Evolutionary conservation across 148 eudicot genomes (phyloP).

Genomic region (Rhododendron griersonianum): DNA sequence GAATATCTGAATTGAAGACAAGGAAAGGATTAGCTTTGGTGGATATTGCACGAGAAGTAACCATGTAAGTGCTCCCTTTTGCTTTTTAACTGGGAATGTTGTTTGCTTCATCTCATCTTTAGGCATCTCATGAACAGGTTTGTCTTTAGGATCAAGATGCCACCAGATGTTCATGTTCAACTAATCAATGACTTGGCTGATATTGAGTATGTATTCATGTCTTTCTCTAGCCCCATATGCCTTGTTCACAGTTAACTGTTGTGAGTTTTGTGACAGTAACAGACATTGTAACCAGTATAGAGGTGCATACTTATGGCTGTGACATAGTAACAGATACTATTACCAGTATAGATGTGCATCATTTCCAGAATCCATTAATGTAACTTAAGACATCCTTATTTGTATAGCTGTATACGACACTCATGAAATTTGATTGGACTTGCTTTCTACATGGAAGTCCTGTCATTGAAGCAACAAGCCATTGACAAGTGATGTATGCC

Average conservation of each 20-base stretch:
- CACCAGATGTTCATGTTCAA: slow-evolving; percentile 68
- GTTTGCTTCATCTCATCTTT: slow-evolving; percentile 23
- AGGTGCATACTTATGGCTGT: not conserved
- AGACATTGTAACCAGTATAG: not conserved
- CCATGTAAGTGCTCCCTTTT: slow-evolving; percentile 56
- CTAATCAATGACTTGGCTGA: slow-evolving; percentile 90
- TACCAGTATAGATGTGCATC: not conserved
- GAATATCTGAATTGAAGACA: slow-evolving; percentile 73
- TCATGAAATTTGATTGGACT: not conserved
- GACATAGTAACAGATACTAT: not conserved
- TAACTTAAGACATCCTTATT: no score
- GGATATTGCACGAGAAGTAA: slow-evolving; percentile 93
- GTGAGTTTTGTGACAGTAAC: not conserved
- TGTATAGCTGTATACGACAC: no score
- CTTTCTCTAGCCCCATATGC: slow-evolving; percentile 1
- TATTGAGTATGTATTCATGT: slow-evolving; percentile 62
- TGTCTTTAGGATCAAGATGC: slow-evolving; percentile 91
- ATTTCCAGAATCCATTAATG: no score
- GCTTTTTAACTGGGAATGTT: not conserved
- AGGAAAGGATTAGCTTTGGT: slow-evolving; percentile 92
- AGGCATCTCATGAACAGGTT: slow-evolving; percentile 52
- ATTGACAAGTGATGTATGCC: not conserved
- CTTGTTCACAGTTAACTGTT: not conserved
- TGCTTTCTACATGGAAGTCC: not conserved
- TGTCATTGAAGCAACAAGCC: not conserved